Base-by-base conservation (phyloP, 2,329 filamentous ascomycete genomes). In the Aspergillus bombycis region DNA sequence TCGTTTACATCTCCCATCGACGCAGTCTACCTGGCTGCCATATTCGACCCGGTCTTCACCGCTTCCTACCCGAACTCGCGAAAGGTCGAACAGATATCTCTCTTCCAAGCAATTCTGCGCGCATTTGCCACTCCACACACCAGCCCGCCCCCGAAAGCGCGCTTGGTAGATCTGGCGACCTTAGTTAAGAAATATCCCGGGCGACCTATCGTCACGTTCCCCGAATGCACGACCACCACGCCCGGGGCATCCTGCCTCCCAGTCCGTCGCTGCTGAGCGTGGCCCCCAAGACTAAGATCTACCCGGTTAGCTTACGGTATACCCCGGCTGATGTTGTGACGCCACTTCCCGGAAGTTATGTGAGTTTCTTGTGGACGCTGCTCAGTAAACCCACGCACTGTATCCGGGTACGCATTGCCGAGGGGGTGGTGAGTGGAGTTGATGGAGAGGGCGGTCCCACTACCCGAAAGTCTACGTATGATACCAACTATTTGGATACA, bases 1-100 rank as follows among this genome's bases (percentile, higher is more conserved):
- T 95, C 93, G 65, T 95, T 94, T 76, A 97, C 94, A 38, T 96
- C 92, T 11, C 95, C 95, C 10, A 87, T 99, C 75, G 95, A 99
- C 77, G 90, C 93, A 19, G 82, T 99, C 62, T 99, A 98, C 78
- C 88, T 99, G 28, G 93, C 95, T 64, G 94, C 93, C 67, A 93
- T 98, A 73, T 99, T 98, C 82, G 93, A 97, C 76, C 95, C 95
- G 3, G 86, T 99, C 76, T 98, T 99, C 80, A 96, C 93, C 12
- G 83, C 91, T 53, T 92, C 91, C 0, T 97, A 93, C 77, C 93
- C 94, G 0, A 82, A 84, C 64, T 90, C 88, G 3, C 86, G 88
- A 54, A 86, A 89, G 63, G 91, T 99, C 30, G 88, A 90, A 70
- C 90, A 85, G 53, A 87, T 98, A 54, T 90, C 91, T 4, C 87